Percentiles rank a stretch among this genome's conserved stretches.
Evolutionary conservation across 768 basidiomycete species (phyloP).

Genomic region (Russula brevipes): DNA sequence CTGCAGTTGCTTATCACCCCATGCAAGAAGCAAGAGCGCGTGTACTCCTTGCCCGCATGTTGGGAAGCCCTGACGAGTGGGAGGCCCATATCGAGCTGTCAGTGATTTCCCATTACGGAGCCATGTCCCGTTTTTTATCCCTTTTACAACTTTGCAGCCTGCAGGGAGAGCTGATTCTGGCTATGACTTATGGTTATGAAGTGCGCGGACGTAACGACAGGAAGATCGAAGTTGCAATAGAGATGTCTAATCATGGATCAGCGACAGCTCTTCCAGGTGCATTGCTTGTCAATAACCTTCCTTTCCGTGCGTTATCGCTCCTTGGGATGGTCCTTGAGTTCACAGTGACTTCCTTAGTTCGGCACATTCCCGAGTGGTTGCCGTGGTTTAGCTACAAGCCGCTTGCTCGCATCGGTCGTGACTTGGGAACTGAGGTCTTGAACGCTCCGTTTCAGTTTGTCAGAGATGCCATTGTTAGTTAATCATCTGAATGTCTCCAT

Average conservation of each 20-base stretch:
- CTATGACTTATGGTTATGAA: too few relatives aligned
- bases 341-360: neutral
- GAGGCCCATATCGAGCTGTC: neutral
- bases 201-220: too few relatives aligned
- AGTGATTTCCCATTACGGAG: neutral
- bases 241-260: neutral
- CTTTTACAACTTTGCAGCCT: too few relatives aligned
- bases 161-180: too few relatives aligned
- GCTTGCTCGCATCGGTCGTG: neutral
- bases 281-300: neutral
- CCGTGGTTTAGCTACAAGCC: constrained; percentile 16
- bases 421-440: neutral
- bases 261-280: neutral
- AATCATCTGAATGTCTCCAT: too few relatives aligned
- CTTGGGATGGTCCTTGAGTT: too few relatives aligned
- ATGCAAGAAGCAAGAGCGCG: neutral
- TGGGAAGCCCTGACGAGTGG: neutral
- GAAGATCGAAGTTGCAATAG: too few relatives aligned
- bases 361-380: constrained; percentile 9
- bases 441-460: constrained; percentile 2
- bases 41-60: neutral
- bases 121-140: too few relatives aligned
- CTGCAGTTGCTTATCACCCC: neutral
- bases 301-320: neutral
- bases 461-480: constrained; percentile 1